These are phyloP conservation scores for Annulohypoxylon stygium DNA, from an alignment of 495 filamentous ascomycete genomes.

Conservation along the genomic window DNA sequence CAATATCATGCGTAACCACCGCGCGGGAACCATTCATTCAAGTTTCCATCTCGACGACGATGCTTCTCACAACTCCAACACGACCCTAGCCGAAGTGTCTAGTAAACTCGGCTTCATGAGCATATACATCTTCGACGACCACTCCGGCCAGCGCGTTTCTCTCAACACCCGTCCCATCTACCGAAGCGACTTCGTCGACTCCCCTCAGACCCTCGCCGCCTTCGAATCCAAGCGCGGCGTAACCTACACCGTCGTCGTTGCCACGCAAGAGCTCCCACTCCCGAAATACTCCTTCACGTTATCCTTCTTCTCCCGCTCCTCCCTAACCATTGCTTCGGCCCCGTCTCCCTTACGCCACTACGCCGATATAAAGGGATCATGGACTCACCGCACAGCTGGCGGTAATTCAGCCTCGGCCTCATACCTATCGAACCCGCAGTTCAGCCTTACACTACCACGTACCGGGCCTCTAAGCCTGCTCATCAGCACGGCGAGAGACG, in stretches of 20 bases:
- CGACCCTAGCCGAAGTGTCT: slow-evolving; percentile 56
- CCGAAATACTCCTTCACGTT: slow-evolving; percentile 83
- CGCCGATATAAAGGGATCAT: slow-evolving; percentile 68
- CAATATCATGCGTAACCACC: slow-evolving; percentile 53
- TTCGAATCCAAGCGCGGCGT: slow-evolving; percentile 71
- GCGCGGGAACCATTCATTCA: slow-evolving; percentile 28
- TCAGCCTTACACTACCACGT: slow-evolving; percentile 69
- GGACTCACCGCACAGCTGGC: slow-evolving; percentile 84
- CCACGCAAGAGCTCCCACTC: slow-evolving; percentile 79
- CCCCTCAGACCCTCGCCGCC: slow-evolving; percentile 88
- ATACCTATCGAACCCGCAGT: slow-evolving; percentile 90
- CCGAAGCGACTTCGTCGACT: slow-evolving; percentile 88
- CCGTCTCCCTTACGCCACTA: slow-evolving; percentile 68
- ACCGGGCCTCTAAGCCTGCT: slow-evolving; percentile 74
- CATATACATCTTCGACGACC: slow-evolving; percentile 79
- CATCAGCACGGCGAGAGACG: slow-evolving; percentile 70
- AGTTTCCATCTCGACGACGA: slow-evolving; percentile 1
- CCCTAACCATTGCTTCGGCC: slow-evolving; percentile 71
- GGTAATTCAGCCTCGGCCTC: slow-evolving; percentile 81
- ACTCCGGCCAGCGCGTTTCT: slow-evolving; percentile 77
- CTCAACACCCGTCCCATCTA: slow-evolving; percentile 74
- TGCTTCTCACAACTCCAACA: slow-evolving; percentile 40
- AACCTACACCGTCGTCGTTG: slow-evolving; percentile 82
- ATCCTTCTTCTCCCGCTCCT: slow-evolving; percentile 76
- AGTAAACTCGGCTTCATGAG: slow-evolving; percentile 81